Percentiles rank a stretch among this genome's conserved stretches.
phyloP scores from a whole-genome alignment of 148 eudicot species.

The Amaranthus palmeri region DNA sequence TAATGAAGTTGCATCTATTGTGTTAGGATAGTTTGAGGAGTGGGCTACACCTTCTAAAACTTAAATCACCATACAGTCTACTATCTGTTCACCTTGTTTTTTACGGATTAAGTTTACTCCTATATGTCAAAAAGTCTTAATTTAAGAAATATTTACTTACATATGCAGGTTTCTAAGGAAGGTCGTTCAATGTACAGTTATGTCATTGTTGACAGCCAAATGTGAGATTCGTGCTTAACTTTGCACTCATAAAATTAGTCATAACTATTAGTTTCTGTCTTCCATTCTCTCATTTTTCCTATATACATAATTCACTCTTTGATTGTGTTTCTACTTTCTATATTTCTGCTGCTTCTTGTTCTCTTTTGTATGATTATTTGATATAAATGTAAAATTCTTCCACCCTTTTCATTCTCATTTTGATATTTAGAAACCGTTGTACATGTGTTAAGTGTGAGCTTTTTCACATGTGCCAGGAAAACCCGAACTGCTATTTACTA shows the following conservation, averaged over 20 bases:
- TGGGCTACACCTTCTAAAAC: neutral
- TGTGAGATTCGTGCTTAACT: conserved; percentile 46
- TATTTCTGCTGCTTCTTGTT: neutral
- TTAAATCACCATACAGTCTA: neutral
- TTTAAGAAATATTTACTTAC: conserved; percentile 12
- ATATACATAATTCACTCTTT: neutral
- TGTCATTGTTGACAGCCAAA: conserved; percentile 70
- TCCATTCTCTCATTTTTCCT: neutral
- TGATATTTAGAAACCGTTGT: neutral
- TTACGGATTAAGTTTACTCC: neutral
- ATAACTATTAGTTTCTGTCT: neutral
- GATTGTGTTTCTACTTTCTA: neutral
- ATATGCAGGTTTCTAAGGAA: conserved; percentile 68
- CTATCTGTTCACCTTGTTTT: neutral
- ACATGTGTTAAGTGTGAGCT: neutral
- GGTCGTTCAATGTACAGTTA: conserved; percentile 87
- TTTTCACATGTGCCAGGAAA: conserved; percentile 46
- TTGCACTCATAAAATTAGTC: neutral
- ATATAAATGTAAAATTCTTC: neutral
- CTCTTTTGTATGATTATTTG: neutral
- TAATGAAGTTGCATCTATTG: neutral
- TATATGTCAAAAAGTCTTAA: neutral
- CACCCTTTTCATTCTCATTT: neutral
- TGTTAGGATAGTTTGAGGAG: neutral
- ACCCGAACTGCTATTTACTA: conserved; percentile 84